These are phyloP conservation scores for Auxenochlorella pyrenoidosa DNA, from an alignment of 139 green algal genomes.

Conservation along the genomic window DNA sequence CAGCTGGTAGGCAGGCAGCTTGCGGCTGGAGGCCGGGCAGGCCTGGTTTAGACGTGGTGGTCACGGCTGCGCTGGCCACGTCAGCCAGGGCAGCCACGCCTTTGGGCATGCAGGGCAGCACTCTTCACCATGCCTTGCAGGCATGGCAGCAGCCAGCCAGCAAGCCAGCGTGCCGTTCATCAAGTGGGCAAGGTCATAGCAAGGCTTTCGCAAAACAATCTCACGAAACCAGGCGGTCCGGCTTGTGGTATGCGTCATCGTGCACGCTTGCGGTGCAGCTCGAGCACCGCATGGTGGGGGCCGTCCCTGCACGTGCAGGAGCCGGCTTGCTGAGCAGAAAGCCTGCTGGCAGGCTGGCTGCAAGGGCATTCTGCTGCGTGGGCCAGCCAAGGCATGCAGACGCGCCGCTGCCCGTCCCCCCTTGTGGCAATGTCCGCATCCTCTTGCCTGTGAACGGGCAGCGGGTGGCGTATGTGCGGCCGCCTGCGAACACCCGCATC, in stretches of 20 bases:
- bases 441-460: constrained; percentile 56
- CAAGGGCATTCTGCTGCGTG: background rate
- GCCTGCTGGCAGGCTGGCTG: too few species aligned
- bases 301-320: constrained; percentile 26
- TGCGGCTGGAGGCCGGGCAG: too few species aligned
- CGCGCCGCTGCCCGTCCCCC: background rate
- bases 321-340: background rate
- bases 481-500: background rate
- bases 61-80: too few species aligned
- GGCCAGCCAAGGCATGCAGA: background rate
- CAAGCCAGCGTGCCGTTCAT: too few species aligned
- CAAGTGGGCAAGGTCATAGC: too few species aligned
- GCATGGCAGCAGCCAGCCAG: background rate
- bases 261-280: constrained; percentile 38
- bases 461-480: constrained; percentile 23
- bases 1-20: too few species aligned
- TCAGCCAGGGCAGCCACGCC: too few species aligned
- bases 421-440: background rate
- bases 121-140: background rate
- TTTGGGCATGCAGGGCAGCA: too few species aligned
- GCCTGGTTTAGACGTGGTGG: too few species aligned
- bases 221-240: constrained; percentile 27
- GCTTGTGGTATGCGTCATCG: constrained; percentile 39
- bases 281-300: constrained; percentile 41
- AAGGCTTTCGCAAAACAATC: background rate